phyloP scores from a whole-genome alignment of 1,139 yeast genomes.

The Diutina scorzettiae region DNA sequence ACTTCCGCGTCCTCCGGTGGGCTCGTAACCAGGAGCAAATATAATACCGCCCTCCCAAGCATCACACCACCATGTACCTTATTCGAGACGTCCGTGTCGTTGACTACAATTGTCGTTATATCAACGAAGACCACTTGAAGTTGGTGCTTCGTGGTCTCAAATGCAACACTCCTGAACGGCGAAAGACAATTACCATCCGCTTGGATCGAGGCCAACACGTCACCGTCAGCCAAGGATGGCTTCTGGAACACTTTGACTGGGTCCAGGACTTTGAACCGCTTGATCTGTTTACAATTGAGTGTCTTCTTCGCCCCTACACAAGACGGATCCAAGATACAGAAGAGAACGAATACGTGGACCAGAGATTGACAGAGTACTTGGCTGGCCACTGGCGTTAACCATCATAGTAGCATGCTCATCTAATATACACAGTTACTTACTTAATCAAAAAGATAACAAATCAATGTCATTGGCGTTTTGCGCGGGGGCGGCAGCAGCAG shows the following conservation, averaged over 20 bases:
- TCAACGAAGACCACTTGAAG: background rate
- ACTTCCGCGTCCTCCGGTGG: too few species aligned
- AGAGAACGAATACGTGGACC: background rate
- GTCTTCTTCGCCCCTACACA: background rate
- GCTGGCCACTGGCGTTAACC: background rate
- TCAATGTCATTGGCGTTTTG: conserved; percentile 3
- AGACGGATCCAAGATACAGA: background rate
- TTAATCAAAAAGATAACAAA: conserved; percentile 3
- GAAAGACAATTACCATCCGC: background rate
- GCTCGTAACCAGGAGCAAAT: conserved; percentile 1
- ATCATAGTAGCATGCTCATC: background rate
- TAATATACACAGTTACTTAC: background rate
- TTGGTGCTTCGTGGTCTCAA: background rate
- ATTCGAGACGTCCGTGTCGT: conserved; percentile 2
- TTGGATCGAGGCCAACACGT: background rate
- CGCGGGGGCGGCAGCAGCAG: background rate
- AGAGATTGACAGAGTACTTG: background rate
- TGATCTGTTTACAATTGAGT: conserved; percentile 1
- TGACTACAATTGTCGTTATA: conserved; percentile 3
- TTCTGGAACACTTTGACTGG: background rate
- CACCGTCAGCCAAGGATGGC: conserved; percentile 3
- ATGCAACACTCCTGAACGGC: background rate
- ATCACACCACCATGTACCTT: background rate
- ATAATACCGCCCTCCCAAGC: background rate
- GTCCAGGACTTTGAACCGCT: conserved; percentile 3